Conservation (phyloP, 1,139 yeast genomes). For the Sugiyamaella castrensis region DNA sequence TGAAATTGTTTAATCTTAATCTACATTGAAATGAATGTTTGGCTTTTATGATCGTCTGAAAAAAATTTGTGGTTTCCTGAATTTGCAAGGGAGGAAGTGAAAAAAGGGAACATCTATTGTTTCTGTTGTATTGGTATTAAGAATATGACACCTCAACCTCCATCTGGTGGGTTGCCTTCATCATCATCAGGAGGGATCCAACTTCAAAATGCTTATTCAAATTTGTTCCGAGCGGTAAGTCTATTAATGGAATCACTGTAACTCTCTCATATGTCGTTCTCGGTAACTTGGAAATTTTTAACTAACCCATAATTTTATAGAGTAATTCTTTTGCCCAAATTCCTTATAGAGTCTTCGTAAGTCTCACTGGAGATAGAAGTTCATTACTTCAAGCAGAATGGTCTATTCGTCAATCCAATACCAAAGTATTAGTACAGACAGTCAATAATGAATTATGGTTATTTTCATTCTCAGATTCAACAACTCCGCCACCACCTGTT, state of each 20-base stretch:
- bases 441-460: constrained; percentile 63
- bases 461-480: constrained; percentile 44
- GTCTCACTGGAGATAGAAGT: constrained; percentile 35
- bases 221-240: constrained; percentile 31
- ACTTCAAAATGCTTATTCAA: constrained; percentile 29
- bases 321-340: constrained; percentile 31
- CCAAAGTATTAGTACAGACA: constrained; percentile 54
- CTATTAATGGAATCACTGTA: not conserved
- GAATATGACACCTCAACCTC: no score
- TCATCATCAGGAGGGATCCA: constrained; percentile 10
- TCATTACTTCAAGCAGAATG: constrained; percentile 58
- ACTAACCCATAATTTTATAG: constrained; percentile 16
- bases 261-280: not conserved
- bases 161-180: no score
- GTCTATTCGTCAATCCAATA: constrained; percentile 49
- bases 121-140: no score
- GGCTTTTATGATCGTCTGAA: no score
- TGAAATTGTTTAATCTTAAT: no score
- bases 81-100: no score
- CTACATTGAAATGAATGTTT: no score
- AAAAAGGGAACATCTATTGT: no score
- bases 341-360: constrained; percentile 37
- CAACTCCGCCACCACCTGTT: constrained; percentile 33
- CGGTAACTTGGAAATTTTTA: not conserved
- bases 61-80: no score